These are phyloP conservation scores for Aspergillus ruber DNA, from an alignment of 2,329 filamentous ascomycete genomes.

Conservation along the genomic window DNA sequence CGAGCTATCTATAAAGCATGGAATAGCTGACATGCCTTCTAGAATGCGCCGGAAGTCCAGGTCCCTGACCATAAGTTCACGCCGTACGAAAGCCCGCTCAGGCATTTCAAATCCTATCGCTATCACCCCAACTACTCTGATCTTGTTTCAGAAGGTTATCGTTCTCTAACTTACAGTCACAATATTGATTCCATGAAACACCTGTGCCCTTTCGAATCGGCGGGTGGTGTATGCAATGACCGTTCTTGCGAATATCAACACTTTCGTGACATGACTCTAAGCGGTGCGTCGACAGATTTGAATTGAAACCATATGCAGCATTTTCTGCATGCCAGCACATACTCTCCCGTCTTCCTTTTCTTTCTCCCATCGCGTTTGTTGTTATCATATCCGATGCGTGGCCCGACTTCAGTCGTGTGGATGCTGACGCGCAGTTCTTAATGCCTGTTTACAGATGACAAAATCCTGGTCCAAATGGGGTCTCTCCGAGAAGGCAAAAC, in stretches of 20 bases:
- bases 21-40: conserved; percentile 20
- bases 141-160: conserved; percentile 67
- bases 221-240: conserved; percentile 67
- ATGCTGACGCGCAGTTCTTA: conserved; percentile 35
- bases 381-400: conserved; percentile 9
- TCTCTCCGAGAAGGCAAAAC: conserved; percentile 41
- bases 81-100: conserved; percentile 78
- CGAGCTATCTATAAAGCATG: conserved; percentile 8
- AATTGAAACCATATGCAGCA: conserved; percentile 17
- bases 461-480: conserved; percentile 46
- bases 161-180: conserved; percentile 90
- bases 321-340: conserved; percentile 11
- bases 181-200: conserved; percentile 69
- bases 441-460: conserved; percentile 43
- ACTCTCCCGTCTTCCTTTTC: conserved; percentile 16
- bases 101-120: conserved; percentile 77
- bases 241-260: conserved; percentile 70
- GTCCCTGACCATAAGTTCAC: conserved; percentile 35
- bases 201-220: conserved; percentile 70
- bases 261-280: conserved; percentile 64
- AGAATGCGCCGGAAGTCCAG: conserved; percentile 19
- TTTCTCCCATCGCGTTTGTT: conserved; percentile 2
- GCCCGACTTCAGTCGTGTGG: conserved; percentile 20
- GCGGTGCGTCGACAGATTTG: conserved; percentile 59
- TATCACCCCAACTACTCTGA: conserved; percentile 74